phyloP scores from a whole-genome alignment of 129 eudicot species.

The Apium graveolens region DNA sequence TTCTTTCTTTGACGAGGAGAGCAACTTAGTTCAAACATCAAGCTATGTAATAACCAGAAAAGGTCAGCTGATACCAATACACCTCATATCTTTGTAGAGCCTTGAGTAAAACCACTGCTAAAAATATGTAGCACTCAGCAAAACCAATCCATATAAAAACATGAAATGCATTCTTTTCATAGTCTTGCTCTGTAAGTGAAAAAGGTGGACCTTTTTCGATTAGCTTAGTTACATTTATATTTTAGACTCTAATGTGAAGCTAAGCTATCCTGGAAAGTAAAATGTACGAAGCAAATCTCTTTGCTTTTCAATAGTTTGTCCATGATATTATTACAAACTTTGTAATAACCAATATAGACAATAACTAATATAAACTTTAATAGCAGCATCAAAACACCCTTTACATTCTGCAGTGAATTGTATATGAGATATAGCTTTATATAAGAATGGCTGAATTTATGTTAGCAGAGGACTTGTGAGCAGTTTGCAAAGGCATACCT shows the following conservation, averaged over 20 bases:
- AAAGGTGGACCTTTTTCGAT: not conserved
- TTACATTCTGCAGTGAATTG: slow-evolving; percentile 28
- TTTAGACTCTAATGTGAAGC: too few relatives aligned
- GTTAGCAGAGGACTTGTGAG: not conserved
- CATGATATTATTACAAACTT: too few relatives aligned
- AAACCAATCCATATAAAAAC: not conserved
- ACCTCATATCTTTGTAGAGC: not conserved
- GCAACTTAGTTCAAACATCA: slow-evolving; percentile 14
- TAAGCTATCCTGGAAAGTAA: too few relatives aligned
- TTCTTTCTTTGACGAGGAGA: slow-evolving; percentile 66
- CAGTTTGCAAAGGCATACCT: slow-evolving; percentile 26
- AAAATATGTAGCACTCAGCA: not conserved
- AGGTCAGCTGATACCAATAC: not conserved
- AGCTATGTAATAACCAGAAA: not conserved
- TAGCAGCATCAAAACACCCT: slow-evolving; percentile 51
- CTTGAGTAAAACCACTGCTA: not conserved
- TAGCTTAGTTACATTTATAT: too few relatives aligned
- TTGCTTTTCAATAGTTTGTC: too few relatives aligned
- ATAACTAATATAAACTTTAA: too few relatives aligned
- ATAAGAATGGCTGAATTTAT: not conserved
- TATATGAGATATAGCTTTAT: not conserved
- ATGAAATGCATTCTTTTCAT: not conserved
- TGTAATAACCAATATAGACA: too few relatives aligned
- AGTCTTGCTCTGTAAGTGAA: not conserved
- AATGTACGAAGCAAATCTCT: too few relatives aligned